Evolutionary conservation across 1,139 yeast genomes (phyloP).

Genomic region (Meyerozyma athensensis): DNA sequence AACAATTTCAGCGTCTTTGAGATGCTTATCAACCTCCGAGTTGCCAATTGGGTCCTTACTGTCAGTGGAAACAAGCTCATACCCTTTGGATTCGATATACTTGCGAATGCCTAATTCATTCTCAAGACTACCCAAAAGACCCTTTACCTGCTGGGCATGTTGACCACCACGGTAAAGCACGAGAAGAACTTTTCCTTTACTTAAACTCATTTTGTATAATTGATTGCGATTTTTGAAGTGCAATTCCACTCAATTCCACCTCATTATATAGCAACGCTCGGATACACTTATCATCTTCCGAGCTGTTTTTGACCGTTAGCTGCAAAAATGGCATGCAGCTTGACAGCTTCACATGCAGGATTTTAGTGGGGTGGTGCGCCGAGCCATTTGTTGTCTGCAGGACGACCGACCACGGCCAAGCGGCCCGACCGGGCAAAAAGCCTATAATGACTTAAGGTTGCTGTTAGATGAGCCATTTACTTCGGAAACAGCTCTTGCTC

Average conservation of each 20-base stretch:
- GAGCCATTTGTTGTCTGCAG: neutral
- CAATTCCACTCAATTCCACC: too few relatives aligned
- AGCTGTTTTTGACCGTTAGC: too few relatives aligned
- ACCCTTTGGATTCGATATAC: constrained; percentile 61
- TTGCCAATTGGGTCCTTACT: constrained; percentile 34
- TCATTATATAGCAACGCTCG: too few relatives aligned
- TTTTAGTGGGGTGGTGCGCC: neutral
- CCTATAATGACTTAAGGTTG: too few relatives aligned
- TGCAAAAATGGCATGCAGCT: neutral
- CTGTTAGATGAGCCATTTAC: too few relatives aligned
- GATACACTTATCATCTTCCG: too few relatives aligned
- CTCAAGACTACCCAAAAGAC: constrained; percentile 66
- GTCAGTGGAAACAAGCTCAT: constrained; percentile 57
- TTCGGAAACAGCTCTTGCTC: too few relatives aligned
- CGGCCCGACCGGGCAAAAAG: too few relatives aligned
- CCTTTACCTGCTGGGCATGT: constrained; percentile 14
- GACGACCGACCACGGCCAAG: too few relatives aligned
- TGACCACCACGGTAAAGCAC: constrained; percentile 47
- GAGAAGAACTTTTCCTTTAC: constrained; percentile 44
- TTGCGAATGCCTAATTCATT: constrained; percentile 69
- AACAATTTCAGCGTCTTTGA: constrained; percentile 60
- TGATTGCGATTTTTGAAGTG: too few relatives aligned
- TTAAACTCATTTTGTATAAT: constrained; percentile 7
- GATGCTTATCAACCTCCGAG: constrained; percentile 52
- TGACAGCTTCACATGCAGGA: neutral